Conservation (phyloP, 2,329 filamentous ascomycete species). For the Colletotrichum euphorbiae region DNA sequence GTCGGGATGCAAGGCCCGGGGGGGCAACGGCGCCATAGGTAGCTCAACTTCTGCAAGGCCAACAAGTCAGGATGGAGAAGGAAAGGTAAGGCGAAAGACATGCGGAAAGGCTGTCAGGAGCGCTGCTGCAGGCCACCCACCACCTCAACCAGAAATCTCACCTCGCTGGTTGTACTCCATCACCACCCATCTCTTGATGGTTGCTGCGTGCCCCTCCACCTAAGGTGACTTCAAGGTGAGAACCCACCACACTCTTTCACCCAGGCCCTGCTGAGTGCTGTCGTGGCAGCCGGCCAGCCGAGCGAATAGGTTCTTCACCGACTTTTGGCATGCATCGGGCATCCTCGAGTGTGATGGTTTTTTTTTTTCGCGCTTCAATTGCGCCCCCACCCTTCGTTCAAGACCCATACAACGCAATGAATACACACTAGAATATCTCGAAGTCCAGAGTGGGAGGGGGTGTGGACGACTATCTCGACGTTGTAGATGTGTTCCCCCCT, state of each 20-base stretch:
- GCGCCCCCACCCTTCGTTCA: not conserved
- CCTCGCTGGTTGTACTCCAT: not conserved
- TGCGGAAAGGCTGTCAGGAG: constrained; percentile 1
- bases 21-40: not conserved
- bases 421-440: not conserved
- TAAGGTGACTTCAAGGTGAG: not conserved
- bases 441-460: not conserved
- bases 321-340: constrained; percentile 38
- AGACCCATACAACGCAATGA: constrained; percentile 4
- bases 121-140: constrained; percentile 18
- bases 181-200: constrained; percentile 4
- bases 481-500: not conserved
- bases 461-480: not conserved
- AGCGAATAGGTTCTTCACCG: constrained; percentile 34
- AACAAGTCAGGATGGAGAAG: not conserved
- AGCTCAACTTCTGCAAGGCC: not conserved
- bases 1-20: not conserved
- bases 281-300: constrained; percentile 36
- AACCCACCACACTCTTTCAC: not conserved
- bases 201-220: constrained; percentile 3
- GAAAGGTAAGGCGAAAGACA: not conserved
- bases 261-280: constrained; percentile 14
- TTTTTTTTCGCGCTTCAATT: not conserved
- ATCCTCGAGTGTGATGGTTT: not conserved
- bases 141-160: not conserved